Base-by-base conservation (phyloP, 108 stramenopile genomes). In the Bacterosira constricta region DNA sequence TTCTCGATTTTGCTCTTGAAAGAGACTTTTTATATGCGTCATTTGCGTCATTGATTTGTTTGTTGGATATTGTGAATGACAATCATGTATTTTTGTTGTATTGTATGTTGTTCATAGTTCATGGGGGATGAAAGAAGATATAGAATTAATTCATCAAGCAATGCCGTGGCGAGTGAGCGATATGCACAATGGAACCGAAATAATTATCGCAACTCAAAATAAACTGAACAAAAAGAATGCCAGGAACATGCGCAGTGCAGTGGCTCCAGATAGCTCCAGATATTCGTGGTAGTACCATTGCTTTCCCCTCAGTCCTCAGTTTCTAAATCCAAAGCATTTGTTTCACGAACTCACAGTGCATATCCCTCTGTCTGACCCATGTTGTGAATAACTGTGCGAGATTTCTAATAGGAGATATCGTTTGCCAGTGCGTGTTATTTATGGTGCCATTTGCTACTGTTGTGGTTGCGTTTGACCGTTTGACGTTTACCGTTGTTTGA, bases 1-100 rank as follows among this genome's bases (percentile, higher is more conserved):
- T 27, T 70, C 50, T 42, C 73, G 27, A 59, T 81, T 81, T 65
- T 81, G 77, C 25, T 79, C 72, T 29, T 79, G 77, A 15, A 79
- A 29, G 35, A 79, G 49, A 4, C 77, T 79, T 51, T 31, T 25
- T 23, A 26, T 26, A 32, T 54, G 4, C 0, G 17, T 26, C 32
- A 9, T 15, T 11, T 32, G n/a, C 27, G 8, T 17, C 31, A 15
- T 10, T 6, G 25, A 31, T 53, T 31, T 27, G 4, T 30, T 31
- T n/a, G 29, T 53, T 54, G 17, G 17, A 18, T 23, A 17, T 47
- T n/a, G 46, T 47, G 46, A 12, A 47, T 47, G 7, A 8, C 23
- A 23, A 47, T 44, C 21, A 31, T 44, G 5, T 23, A 21, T 30
- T 25, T 42, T 61, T 18, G 26, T 32, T 34, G 26, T 57, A 17